Percentiles rank a stretch among this genome's conserved stretches.
phyloP scores from a whole-genome alignment of 2,329 filamentous ascomycete genomes.

The Aspergillus sp. region DNA sequence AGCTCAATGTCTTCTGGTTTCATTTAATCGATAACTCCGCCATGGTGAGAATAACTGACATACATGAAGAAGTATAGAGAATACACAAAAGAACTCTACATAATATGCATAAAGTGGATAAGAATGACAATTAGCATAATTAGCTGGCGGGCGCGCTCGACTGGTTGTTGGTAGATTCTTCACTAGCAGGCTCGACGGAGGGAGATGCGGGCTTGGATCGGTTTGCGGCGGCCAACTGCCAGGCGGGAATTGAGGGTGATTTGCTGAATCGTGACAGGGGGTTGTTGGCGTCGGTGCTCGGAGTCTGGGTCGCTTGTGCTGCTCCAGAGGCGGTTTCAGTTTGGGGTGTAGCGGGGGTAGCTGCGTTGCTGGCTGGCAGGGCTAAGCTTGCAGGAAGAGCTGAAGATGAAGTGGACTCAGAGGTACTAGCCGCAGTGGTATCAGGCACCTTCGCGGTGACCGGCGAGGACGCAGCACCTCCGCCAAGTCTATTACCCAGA shows the following conservation, averaged over 20 bases:
- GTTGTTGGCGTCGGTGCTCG: constrained; percentile 37
- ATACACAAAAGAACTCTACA: background rate
- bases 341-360: constrained; percentile 30
- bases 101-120: background rate
- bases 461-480: constrained; percentile 29
- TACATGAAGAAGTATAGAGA: constrained; percentile 24
- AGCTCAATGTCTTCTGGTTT: background rate
- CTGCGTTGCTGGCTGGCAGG: constrained; percentile 25
- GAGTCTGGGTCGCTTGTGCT: constrained; percentile 31
- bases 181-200: constrained; percentile 12
- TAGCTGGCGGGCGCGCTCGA: constrained; percentile 33
- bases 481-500: constrained; percentile 63
- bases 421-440: constrained; percentile 18
- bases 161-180: constrained; percentile 24
- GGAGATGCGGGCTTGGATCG: constrained; percentile 41
- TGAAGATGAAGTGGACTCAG: constrained; percentile 21
- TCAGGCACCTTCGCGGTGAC: constrained; percentile 31
- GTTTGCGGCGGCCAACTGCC: constrained; percentile 72
- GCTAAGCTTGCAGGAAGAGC: constrained; percentile 20
- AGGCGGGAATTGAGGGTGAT: constrained; percentile 71
- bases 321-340: constrained; percentile 26
- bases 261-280: constrained; percentile 52
- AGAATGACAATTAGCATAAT: constrained; percentile 19
- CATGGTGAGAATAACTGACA: constrained; percentile 16
- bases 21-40: background rate